These are phyloP conservation scores for Cylindrotheca fusiformis DNA, from an alignment of 108 stramenopile genomes.

Conservation along the genomic window DNA sequence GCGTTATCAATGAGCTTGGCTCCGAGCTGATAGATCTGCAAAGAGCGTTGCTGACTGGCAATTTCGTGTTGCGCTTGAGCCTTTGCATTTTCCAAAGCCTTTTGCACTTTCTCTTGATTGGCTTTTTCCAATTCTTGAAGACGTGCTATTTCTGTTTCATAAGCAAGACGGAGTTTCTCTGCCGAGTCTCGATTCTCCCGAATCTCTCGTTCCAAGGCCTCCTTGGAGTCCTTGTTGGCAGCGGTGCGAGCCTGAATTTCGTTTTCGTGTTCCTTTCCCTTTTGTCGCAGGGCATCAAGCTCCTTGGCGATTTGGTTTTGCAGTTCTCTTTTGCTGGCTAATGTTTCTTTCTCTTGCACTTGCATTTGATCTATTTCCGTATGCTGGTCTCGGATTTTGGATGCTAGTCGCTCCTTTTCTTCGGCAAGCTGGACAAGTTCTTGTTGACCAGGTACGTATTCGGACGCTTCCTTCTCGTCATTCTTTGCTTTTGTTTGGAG, in stretches of 20 bases:
- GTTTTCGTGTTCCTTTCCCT: neutral
- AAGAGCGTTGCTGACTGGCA: neutral
- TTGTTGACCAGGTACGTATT: conserved; percentile 24
- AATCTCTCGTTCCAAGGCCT: conserved; percentile 9
- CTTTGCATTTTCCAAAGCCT: conserved; percentile 4
- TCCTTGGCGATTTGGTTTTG: conserved; percentile 14
- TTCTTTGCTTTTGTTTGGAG: conserved; percentile 19
- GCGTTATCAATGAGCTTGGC: conserved; percentile 1
- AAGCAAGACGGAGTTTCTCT: conserved; percentile 32
- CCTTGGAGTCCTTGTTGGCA: conserved; percentile 6
- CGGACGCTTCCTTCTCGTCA: conserved; percentile 14
- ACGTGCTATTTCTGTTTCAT: conserved; percentile 24
- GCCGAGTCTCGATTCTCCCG: conserved; percentile 22
- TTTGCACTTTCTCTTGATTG: neutral
- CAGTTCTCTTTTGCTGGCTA: conserved; percentile 20
- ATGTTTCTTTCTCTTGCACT: conserved; percentile 18
- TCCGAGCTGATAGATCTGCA: neutral
- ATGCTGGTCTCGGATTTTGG: conserved; percentile 33
- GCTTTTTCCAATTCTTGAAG: conserved; percentile 17
- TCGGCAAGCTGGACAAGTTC: conserved; percentile 13
- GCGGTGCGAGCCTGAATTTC: neutral
- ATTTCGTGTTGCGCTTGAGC: neutral
- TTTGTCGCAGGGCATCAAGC: neutral
- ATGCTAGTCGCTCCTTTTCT: conserved; percentile 12
- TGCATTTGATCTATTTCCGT: conserved; percentile 25